Base-by-base conservation (phyloP, 2,329 filamentous ascomycete genomes). In the Albophoma yamanashiensis region DNA sequence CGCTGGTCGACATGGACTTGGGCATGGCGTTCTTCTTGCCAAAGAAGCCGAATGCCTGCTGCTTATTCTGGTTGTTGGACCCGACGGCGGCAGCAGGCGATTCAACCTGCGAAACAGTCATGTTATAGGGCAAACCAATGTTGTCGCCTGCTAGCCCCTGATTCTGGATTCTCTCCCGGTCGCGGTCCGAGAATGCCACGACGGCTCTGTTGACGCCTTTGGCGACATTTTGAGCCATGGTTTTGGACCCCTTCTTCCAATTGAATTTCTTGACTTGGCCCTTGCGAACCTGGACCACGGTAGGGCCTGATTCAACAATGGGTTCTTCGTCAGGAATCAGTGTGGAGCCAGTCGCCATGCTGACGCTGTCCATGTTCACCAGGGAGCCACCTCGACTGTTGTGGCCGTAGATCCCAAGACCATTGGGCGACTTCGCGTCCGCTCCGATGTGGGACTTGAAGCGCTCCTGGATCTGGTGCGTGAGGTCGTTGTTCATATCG, bases 191-290 rank as follows among this genome's bases (percentile, higher is more conserved):
- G 79, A 82, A 86, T 59, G 88, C 88, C 57, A 87, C 88, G 62
- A 97, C 95, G 7, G 92, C 92, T 59, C 92, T 90, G 74, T 96
- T 96, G 73, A 97, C 86, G 58, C 92, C 92, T 78, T 97, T 97
- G 62, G 89, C 89, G 58, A 97, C 89, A 69, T 92, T 93, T 74
- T 97, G 96, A 36, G 92, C 92, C 67, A 97, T 88, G 60, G 90
- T 92, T 75, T 96, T 93, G 45, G 91, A 91, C 45, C 92, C 92
- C 79, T 95, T 96, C 82, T 97, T 96, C 92, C 94, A 97, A 76
- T 96, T 96, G 76, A 97, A 97, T 73, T 97, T 97, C 78, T 92
- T 96, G 59, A 89, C 86, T 71, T 96, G 92, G 38, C 89, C 92
- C 76, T 97, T 97, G 67, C 92, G 87, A 63, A 97, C 95, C 68